These are phyloP conservation scores for Venturia pyrina DNA, from an alignment of 2,329 filamentous ascomycete genomes.

Conservation along the genomic window DNA sequence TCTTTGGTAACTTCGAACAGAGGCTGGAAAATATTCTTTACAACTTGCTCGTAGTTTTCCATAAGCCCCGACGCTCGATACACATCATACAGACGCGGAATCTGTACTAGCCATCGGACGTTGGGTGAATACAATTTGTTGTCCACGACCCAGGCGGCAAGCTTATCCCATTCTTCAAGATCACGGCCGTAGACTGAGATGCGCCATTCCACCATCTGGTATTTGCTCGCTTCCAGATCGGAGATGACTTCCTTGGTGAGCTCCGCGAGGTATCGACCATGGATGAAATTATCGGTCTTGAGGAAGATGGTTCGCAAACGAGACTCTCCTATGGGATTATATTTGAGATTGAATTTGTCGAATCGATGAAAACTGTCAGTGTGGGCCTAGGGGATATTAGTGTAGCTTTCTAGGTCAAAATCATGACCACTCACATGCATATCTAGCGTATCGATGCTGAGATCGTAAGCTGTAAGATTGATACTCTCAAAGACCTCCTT, in stretches of 20 bases:
- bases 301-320: slow-evolving; percentile 94
- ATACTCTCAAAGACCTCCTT: slow-evolving; percentile 95
- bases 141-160: slow-evolving; percentile 94
- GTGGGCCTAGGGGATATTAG: slow-evolving; percentile 54
- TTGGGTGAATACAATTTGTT: slow-evolving; percentile 98
- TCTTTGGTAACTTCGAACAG: slow-evolving; percentile 90
- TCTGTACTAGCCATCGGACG: slow-evolving; percentile 91
- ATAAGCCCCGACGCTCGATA: slow-evolving; percentile 86
- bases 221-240: slow-evolving; percentile 96
- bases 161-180: slow-evolving; percentile 92
- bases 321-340: slow-evolving; percentile 94
- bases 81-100: slow-evolving; percentile 88
- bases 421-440: slow-evolving; percentile 66
- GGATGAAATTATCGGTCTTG: slow-evolving; percentile 96
- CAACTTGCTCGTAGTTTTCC: slow-evolving; percentile 80
- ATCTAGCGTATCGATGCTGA: slow-evolving; percentile 96
- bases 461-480: slow-evolving; percentile 90
- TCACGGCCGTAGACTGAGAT: slow-evolving; percentile 94
- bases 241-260: slow-evolving; percentile 97
- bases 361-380: slow-evolving; percentile 98
- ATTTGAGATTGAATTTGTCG: slow-evolving; percentile 99
- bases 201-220: slow-evolving; percentile 99
- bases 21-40: slow-evolving; percentile 85
- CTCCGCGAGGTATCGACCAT: slow-evolving; percentile 89
- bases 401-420: neutral